Evolutionary conservation across 441 rosid genomes (phyloP), one percentile per base, ranked within the genome.

Genomic region (Iberis amara): DNA sequence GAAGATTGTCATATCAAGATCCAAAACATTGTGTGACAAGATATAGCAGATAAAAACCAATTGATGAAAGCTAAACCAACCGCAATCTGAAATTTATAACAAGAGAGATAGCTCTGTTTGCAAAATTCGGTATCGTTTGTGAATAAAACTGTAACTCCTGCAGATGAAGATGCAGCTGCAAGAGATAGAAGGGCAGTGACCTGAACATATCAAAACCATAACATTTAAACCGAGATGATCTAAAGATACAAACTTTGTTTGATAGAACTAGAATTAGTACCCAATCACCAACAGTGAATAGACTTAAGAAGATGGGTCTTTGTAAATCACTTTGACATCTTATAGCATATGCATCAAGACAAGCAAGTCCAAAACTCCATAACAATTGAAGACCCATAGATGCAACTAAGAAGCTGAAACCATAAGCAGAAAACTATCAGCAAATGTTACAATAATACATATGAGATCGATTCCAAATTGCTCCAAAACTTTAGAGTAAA

Each of bases 301-400:
- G 58, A 35, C 72, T 68, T 13, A 68, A 33, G 39, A 68, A 24
- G 61, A 68, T 38, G 5, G 72, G 68, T 13, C 55, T 68, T 14
- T 52, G 67, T 31, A 68, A 9, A 11, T 61, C 64, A 10, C 50
- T 50, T 48, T 33, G 56, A 18, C 44, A 8, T 11, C 59, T 61
- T 11, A 68, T 61, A 0, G 68, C 72, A 45, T 61, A 61, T 2
- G 43, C 59, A 3, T 68, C 72, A 14, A 68, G 59, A 55, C 67
- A 61, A 2, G 72, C 72, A 23, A 68, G 72, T 56, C 68, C 72
- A 50, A 61, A 55, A 59, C 72, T 68, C 72, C 72, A 68, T 3
- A 68, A 15, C 55, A 62, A 5, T 39, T 68, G 68, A 23, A 68
- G 59, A 44, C 72, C 67, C 72, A 68, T 68, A 0, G 72, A 61